Evolutionary conservation across 2,329 filamentous ascomycete species (phyloP).

Genomic region (Alternaria gaisen): DNA sequence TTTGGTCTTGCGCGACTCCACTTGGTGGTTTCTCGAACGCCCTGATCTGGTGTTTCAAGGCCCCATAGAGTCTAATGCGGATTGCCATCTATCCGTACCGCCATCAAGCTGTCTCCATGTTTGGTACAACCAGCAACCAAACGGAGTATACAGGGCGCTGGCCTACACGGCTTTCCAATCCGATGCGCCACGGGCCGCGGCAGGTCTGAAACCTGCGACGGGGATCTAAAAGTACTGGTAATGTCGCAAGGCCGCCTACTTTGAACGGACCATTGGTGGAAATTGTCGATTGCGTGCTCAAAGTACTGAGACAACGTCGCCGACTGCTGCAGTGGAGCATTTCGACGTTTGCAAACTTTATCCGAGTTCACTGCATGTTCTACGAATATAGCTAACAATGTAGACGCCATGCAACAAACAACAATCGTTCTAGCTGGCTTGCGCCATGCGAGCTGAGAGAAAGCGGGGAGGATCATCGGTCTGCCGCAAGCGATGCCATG

Average conservation of each 20-base stretch:
- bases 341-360: background rate
- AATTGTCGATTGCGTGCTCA: background rate
- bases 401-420: conserved; percentile 4
- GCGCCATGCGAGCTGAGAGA: background rate
- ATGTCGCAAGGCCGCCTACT: background rate
- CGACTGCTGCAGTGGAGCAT: background rate
- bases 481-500: conserved; percentile 4
- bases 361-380: background rate
- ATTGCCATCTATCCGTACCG: conserved; percentile 9
- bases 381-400: background rate
- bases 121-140: background rate
- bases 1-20: conserved; percentile 11
- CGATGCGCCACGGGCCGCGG: conserved; percentile 13
- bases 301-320: background rate
- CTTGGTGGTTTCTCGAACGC: conserved; percentile 5
- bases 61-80: conserved; percentile 10
- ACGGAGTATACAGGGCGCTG: background rate
- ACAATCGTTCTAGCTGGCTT: background rate
- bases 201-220: conserved; percentile 10
- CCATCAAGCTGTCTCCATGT: background rate
- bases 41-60: conserved; percentile 16
- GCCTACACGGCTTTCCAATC: background rate
- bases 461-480: background rate
- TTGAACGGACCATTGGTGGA: background rate
- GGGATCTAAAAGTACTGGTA: background rate